Evolutionary conservation across 345 rosid genomes (phyloP).

Genomic region (Brassica carinata): DNA sequence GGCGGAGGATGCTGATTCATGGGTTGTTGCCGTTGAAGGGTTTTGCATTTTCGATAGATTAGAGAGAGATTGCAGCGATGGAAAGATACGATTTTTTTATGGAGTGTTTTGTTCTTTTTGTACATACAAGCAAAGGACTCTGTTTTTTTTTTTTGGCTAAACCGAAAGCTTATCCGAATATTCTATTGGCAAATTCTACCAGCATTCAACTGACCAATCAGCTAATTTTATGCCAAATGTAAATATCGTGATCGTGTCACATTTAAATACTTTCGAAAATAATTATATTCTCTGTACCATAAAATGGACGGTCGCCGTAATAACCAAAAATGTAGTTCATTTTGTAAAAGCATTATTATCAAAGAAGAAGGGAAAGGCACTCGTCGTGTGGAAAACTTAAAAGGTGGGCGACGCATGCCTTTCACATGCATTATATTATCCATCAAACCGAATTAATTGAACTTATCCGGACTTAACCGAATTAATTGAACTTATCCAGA

Average conservation of each 20-base stretch:
- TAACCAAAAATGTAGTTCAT: no score
- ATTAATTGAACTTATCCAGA: background rate
- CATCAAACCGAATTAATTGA: background rate
- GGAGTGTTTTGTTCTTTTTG: constrained; percentile 5
- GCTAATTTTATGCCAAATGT: background rate
- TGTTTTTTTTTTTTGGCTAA: constrained; percentile 4
- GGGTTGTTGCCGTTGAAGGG: constrained; percentile 59
- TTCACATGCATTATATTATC: background rate
- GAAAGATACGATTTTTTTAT: constrained; percentile 9
- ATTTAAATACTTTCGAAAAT: background rate
- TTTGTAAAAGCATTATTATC: no score
- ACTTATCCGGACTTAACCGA: background rate
- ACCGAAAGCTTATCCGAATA: constrained; percentile 7
- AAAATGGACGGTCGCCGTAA: background rate
- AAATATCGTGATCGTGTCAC: background rate
- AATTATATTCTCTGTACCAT: no score
- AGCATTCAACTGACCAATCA: background rate
- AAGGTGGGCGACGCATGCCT: background rate
- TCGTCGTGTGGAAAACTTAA: background rate
- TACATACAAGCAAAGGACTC: background rate
- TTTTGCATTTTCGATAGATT: constrained; percentile 52
- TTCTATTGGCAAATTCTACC: background rate
- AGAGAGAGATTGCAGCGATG: constrained; percentile 26
- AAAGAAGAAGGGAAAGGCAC: background rate
- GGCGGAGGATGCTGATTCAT: constrained; percentile 50